Evolutionary conservation across 495 filamentous ascomycete species (phyloP), one percentile per base, ranked within the genome.

Genomic region (Hypoxylon perforatum): DNA sequence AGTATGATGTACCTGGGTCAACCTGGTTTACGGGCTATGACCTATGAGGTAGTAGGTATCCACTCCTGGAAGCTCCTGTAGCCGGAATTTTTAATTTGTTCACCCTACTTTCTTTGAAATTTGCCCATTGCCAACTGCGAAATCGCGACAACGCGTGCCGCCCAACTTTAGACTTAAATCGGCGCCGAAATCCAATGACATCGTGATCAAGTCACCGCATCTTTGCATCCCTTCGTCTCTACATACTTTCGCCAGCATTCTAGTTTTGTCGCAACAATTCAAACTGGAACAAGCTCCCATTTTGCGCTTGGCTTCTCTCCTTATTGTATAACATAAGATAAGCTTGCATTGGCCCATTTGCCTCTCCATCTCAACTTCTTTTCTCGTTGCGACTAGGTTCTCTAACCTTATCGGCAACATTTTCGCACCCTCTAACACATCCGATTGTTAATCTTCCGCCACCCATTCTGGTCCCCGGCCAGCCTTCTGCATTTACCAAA

Each of bases 171-270:
- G 11, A 49, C 35, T 7, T 57, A n/a, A n/a, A n/a, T n/a, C n/a
- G n/a, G 38, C 50, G 64, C 56, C 47, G 48, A 61, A 69, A 69
- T 61, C 66, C 66, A 69, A 69, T 61, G 51, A 60, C 61, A 63
- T 67, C 53, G 51, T 57, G 39, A 22, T 28, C 25, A 28, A 28
- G 25, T 28, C 25, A 28, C 25, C n/a, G 25, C 25, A 28, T 28
- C 3, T n/a, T 10, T 14, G 19, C 19, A 28, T 23, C 3, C n/a
- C 46, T 49, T 42, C 39, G 17, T 5, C n/a, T 3, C 25, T 28
- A 3, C 7, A 3, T 7, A 28, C 3, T 28, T 28, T 28, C 7
- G 3, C 7, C 25, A 28, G 25, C 7, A 3, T 42, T 15, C 14
- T 17, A 5, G 4, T 38, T 12, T 38, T 38, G 35, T 38, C 35